Evolutionary conservation across 441 rosid genomes (phyloP).

Genomic region (Pelargonium australe): DNA sequence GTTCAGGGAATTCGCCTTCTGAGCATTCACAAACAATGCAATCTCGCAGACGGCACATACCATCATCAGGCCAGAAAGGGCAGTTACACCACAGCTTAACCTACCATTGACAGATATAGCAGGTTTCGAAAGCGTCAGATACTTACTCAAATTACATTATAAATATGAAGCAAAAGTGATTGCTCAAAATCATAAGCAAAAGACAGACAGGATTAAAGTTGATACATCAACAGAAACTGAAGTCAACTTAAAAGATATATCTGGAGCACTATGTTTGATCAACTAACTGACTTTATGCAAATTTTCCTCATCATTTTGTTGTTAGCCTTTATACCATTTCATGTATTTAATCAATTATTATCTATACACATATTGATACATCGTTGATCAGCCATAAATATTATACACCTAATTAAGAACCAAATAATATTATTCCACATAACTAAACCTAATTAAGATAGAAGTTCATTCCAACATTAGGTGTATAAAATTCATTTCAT

Average conservation of each 20-base stretch:
- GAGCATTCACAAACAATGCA: slow-evolving; percentile 94
- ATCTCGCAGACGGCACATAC: slow-evolving; percentile 87
- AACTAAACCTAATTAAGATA: neutral
- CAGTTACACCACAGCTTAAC: slow-evolving; percentile 94
- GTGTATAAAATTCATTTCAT: neutral
- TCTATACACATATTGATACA: no score
- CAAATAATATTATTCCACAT: neutral
- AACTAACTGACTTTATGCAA: neutral
- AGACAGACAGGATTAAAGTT: neutral
- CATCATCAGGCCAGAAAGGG: slow-evolving; percentile 97
- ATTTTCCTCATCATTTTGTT: neutral
- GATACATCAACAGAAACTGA: neutral
- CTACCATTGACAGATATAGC: slow-evolving; percentile 29
- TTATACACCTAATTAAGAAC: neutral
- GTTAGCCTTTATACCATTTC: no score
- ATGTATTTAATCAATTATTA: no score
- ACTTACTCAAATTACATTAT: no score
- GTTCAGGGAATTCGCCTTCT: slow-evolving; percentile 78
- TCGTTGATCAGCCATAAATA: neutral
- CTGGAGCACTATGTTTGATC: no score
- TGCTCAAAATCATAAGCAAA: neutral
- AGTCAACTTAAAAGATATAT: neutral
- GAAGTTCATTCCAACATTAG: neutral
- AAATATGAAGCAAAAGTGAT: neutral
- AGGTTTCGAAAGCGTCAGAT: no score